Percentiles rank a stretch among this genome's conserved stretches.
Evolutionary conservation across 1,284 basidiomycete genomes (phyloP).

Genomic region (Marasmius sp.): DNA sequence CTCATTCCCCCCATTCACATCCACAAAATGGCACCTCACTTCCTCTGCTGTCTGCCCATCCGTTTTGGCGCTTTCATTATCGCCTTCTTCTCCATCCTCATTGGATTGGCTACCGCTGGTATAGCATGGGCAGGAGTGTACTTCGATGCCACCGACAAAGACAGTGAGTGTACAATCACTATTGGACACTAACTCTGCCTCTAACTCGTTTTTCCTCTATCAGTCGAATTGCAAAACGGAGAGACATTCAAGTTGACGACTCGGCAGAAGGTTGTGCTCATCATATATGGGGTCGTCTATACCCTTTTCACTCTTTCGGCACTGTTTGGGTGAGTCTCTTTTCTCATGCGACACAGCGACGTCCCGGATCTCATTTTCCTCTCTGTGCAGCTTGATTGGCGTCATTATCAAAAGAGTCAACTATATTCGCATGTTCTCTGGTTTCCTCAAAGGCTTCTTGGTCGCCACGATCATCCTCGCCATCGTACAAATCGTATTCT

Average conservation of each 20-base stretch:
- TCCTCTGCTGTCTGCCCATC: conserved; percentile 12
- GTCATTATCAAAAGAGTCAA: conserved; percentile 8
- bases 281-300: conserved; percentile 4
- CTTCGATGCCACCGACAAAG: not conserved
- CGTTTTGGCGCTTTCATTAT: conserved; percentile 1
- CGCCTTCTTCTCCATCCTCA: not conserved
- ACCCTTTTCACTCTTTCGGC: conserved; percentile 5
- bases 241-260: not conserved
- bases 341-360: not conserved
- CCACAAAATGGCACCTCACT: conserved; percentile 8
- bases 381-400: conserved; percentile 1
- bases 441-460: conserved; percentile 1
- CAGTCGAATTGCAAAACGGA: not conserved
- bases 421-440: conserved; percentile 5
- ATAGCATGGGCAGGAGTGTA: not conserved
- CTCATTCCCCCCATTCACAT: not conserved
- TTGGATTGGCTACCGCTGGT: not conserved
- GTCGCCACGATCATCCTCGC: conserved; percentile 1
- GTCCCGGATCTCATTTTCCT: not conserved
- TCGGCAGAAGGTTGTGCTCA: not conserved
- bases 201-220: not conserved
- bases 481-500: conserved; percentile 9
- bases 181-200: not conserved
- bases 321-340: conserved; percentile 6
- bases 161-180: not conserved